Percentiles rank a stretch among this genome's conserved stretches.
Conservation (phyloP, 305 asterid species). For the Fraxinus latifolia region DNA sequence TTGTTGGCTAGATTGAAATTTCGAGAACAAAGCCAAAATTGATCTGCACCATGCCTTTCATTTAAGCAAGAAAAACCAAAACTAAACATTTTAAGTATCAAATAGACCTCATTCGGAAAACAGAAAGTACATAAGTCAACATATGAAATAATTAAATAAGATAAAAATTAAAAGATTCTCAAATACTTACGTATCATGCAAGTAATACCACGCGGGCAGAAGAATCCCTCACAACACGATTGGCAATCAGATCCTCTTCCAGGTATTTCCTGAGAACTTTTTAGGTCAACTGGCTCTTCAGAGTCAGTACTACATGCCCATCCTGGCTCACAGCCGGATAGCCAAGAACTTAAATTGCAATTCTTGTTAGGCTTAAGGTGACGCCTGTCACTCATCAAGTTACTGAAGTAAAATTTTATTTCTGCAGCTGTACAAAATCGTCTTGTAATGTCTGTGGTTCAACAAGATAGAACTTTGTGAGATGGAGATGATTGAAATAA, state of each 20-base stretch:
- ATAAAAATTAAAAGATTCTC: not conserved
- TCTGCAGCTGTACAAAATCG: conserved; percentile 83
- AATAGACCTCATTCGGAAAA: not conserved
- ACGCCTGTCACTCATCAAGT: conserved; percentile 37
- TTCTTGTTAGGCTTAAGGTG: conserved; percentile 55
- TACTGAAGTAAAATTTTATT: conserved; percentile 52
- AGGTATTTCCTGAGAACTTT: conserved; percentile 44
- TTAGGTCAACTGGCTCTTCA: conserved; percentile 36
- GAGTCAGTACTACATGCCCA: conserved; percentile 71
- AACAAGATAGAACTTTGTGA: conserved; percentile 20
- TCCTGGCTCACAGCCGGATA: conserved; percentile 87
- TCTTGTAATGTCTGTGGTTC: conserved; percentile 49
- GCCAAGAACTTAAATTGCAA: conserved; percentile 74
- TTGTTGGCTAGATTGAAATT: not conserved
- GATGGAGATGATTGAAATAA: not conserved
- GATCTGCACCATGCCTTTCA: not conserved
- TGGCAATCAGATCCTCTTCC: conserved; percentile 59
- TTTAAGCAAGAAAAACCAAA: not conserved
- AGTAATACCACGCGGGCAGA: conserved; percentile 81
- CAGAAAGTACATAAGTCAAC: not conserved
- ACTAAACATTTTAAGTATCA: not conserved
- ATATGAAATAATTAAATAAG: not conserved
- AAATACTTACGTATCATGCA: conserved; percentile 91
- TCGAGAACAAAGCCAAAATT: not conserved
- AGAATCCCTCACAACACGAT: conserved; percentile 89